These are phyloP conservation scores for Bothriochloa decipiens DNA, from an alignment of 176 grass and related monocot species.

Conservation along the genomic window DNA sequence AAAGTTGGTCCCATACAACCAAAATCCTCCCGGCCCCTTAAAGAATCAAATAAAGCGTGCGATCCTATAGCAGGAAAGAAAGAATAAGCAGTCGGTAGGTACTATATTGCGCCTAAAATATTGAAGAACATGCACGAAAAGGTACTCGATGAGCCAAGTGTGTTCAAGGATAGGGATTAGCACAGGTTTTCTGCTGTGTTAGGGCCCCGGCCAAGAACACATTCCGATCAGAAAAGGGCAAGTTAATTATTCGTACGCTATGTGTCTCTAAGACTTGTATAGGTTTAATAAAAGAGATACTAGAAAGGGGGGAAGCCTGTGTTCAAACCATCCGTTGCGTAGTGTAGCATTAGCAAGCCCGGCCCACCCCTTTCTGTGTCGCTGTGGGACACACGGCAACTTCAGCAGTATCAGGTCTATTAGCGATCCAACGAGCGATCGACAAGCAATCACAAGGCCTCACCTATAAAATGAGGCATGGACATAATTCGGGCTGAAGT, in stretches of 20 bases:
- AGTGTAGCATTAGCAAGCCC: not conserved
- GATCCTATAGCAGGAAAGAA: not conserved
- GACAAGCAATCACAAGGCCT: not conserved
- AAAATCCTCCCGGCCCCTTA: not conserved
- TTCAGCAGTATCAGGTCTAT: not conserved
- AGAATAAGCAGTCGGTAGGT: not conserved
- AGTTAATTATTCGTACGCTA: not conserved
- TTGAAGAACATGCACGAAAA: not conserved
- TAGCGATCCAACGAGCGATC: not conserved
- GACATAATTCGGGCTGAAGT: not conserved
- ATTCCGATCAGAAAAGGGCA: not conserved
- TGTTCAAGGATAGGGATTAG: not conserved
- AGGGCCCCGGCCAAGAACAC: not conserved
- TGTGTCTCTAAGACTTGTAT: not conserved
- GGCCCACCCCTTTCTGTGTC: not conserved
- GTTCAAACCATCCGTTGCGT: slow-evolving; percentile 6
- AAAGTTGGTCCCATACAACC: not conserved
- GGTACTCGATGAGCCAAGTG: not conserved
- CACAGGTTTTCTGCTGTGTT: not conserved
- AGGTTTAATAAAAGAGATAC: not conserved
- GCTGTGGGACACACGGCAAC: not conserved
- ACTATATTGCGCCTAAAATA: not conserved
- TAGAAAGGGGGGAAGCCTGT: not conserved
- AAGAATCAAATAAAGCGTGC: not conserved
- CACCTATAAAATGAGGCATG: not conserved